Conservation (phyloP, 306 rosid genomes). For the Vigna trinervia region DNA sequence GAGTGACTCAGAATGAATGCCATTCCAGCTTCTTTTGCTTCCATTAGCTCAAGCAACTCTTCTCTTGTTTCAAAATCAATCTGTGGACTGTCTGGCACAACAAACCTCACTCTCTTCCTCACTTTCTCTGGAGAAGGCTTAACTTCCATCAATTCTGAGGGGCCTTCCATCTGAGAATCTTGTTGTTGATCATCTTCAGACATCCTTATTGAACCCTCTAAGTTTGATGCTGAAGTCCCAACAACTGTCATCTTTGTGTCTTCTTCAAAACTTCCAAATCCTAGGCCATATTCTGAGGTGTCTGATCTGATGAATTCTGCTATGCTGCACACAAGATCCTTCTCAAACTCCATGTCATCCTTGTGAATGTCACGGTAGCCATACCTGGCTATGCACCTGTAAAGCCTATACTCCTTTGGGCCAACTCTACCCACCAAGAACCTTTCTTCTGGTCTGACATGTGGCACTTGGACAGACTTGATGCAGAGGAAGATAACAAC, state of each 20-base stretch:
- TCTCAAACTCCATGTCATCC: slow-evolving; percentile 90
- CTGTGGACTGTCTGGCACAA: slow-evolving; percentile 73
- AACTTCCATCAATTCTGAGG: slow-evolving; percentile 75
- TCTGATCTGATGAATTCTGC: slow-evolving; percentile 86
- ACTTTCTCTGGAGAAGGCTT: slow-evolving; percentile 58
- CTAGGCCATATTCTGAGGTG: slow-evolving; percentile 49
- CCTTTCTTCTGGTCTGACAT: slow-evolving; percentile 86
- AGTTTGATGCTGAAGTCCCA: slow-evolving; percentile 74
- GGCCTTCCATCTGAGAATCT: slow-evolving; percentile 45
- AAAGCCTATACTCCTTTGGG: slow-evolving; percentile 86
- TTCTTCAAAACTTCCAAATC: slow-evolving; percentile 52
- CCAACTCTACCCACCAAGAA: slow-evolving; percentile 98
- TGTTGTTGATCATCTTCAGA: slow-evolving; percentile 59
- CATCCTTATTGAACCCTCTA: slow-evolving; percentile 64
- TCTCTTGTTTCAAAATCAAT: slow-evolving; percentile 63
- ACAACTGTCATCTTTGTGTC: slow-evolving; percentile 88
- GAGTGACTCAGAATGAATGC: slow-evolving; percentile 97
- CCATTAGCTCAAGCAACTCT: slow-evolving; percentile 87
- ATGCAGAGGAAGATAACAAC: slow-evolving; percentile 93
- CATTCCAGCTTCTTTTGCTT: slow-evolving; percentile 95
- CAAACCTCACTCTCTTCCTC: slow-evolving; percentile 83
- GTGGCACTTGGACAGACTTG: slow-evolving; percentile 97
- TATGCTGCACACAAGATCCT: slow-evolving; percentile 84
- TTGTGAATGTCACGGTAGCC: slow-evolving; percentile 89
- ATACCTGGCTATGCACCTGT: slow-evolving; percentile 94